Conservation (phyloP, 345 rosid genomes). For the Salix koriyanagi region DNA sequence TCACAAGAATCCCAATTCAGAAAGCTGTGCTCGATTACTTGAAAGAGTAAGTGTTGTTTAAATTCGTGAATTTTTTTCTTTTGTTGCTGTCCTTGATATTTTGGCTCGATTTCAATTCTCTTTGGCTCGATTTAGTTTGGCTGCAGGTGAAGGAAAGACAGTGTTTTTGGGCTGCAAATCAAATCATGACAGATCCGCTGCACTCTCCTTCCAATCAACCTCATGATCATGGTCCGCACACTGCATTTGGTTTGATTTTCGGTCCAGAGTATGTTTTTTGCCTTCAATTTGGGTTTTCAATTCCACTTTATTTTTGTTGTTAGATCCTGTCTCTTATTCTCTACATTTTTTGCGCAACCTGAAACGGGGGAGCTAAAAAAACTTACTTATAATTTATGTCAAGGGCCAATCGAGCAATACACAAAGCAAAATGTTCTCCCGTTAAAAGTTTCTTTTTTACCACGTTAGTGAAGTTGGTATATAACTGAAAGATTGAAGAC, state of each 20-base stretch:
- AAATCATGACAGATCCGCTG: constrained; percentile 6
- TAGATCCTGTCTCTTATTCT: not conserved
- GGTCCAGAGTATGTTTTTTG: constrained; percentile 14
- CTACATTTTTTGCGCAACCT: not conserved
- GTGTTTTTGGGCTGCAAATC: not conserved
- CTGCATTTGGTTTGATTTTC: constrained; percentile 4
- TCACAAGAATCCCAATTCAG: not conserved
- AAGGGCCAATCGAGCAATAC: not conserved
- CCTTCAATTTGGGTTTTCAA: not conserved
- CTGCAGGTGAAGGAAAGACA: not conserved
- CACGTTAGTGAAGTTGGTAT: not conserved
- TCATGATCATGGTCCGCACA: not conserved
- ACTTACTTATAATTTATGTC: not conserved
- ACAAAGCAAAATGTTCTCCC: not conserved
- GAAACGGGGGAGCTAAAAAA: not conserved
- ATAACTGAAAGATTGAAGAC: not conserved
- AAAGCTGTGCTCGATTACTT: not conserved
- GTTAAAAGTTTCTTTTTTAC: not conserved
- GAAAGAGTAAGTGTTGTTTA: not conserved
- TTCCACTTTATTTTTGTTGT: not conserved
- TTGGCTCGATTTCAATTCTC: not conserved
- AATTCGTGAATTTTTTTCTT: not conserved
- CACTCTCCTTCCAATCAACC: not conserved
- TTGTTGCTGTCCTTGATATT: not conserved
- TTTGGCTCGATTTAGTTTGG: not conserved